These are phyloP conservation scores for Zhuliangozyma blackwelliae DNA, from an alignment of 1,139 yeast genomes.

Conservation along the genomic window DNA sequence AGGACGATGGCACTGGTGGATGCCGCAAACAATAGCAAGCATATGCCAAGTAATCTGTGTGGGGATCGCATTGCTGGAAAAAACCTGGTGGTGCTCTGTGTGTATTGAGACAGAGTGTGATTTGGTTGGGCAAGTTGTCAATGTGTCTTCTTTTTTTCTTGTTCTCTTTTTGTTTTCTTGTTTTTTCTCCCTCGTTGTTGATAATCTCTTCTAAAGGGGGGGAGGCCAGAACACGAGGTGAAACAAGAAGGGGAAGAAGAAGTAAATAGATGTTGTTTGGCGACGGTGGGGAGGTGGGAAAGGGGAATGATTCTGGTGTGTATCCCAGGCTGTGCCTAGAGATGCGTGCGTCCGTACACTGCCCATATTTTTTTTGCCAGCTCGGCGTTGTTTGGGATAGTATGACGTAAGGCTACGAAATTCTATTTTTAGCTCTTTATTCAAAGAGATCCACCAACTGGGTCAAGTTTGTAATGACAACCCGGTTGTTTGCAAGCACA, in stretches of 20 bases:
- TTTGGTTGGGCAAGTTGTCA: slow-evolving; percentile 1
- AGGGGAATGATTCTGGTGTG: no score
- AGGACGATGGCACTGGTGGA: slow-evolving; percentile 12
- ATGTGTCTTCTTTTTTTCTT: not conserved
- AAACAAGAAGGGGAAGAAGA: no score
- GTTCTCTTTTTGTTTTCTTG: not conserved
- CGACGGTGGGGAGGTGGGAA: no score
- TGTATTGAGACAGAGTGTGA: not conserved
- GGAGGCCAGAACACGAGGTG: no score
- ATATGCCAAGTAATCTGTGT: slow-evolving; percentile 1
- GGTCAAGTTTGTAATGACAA: slow-evolving; percentile 24
- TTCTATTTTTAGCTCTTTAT: slow-evolving; percentile 1
- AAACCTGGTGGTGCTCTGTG: not conserved
- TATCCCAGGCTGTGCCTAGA: no score
- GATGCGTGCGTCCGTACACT: no score
- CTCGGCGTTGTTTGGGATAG: no score
- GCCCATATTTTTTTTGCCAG: no score
- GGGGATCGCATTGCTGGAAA: not conserved
- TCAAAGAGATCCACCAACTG: slow-evolving; percentile 20
- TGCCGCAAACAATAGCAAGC: slow-evolving; percentile 3
- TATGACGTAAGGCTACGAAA: no score
- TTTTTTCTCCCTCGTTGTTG: no score
- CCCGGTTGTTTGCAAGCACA: slow-evolving; percentile 34
- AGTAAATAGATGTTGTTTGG: no score
- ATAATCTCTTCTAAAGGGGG: no score